Evolutionary conservation across 441 rosid species (phyloP).

Genomic region (Adansonia gregorii): DNA sequence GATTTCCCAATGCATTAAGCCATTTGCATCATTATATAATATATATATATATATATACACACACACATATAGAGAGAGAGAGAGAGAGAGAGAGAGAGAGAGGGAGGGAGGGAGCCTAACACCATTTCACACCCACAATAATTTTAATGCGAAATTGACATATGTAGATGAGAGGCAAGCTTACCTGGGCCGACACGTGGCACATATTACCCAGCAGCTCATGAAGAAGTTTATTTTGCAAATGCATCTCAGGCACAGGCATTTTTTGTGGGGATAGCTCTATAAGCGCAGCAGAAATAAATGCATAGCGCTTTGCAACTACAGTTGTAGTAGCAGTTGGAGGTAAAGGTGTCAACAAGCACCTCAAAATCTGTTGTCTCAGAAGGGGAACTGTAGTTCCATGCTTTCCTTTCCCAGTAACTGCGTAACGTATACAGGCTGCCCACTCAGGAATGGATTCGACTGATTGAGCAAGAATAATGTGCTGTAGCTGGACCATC

Average conservation of each 20-base stretch:
- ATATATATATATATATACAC: no score
- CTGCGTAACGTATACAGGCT: constrained; percentile 98
- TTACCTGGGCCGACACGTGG: constrained; percentile 98
- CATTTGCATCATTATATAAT: background rate
- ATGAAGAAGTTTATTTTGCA: constrained; percentile 71
- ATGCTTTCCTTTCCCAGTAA: constrained; percentile 95
- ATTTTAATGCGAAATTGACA: constrained; percentile 14
- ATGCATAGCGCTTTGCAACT: constrained; percentile 94
- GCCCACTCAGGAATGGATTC: constrained; percentile 99
- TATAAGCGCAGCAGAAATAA: constrained; percentile 90
- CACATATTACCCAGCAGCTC: constrained; percentile 89
- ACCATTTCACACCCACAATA: constrained; percentile 9
- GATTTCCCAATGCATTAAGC: background rate
- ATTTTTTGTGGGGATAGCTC: constrained; percentile 89
- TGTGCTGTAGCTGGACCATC: constrained; percentile 78
- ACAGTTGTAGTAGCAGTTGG: constrained; percentile 79
- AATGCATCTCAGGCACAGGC: constrained; percentile 74
- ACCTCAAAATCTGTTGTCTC: constrained; percentile 83
- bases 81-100: background rate
- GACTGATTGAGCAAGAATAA: constrained; percentile 86
- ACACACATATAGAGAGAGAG: background rate
- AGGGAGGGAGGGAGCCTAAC: background rate
- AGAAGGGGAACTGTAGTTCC: constrained; percentile 83
- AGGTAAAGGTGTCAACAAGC: constrained; percentile 84
- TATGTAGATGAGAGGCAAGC: constrained; percentile 31